These are phyloP conservation scores for Laburnicola sp. DNA, from an alignment of 2,329 filamentous ascomycete species.

Conservation along the genomic window DNA sequence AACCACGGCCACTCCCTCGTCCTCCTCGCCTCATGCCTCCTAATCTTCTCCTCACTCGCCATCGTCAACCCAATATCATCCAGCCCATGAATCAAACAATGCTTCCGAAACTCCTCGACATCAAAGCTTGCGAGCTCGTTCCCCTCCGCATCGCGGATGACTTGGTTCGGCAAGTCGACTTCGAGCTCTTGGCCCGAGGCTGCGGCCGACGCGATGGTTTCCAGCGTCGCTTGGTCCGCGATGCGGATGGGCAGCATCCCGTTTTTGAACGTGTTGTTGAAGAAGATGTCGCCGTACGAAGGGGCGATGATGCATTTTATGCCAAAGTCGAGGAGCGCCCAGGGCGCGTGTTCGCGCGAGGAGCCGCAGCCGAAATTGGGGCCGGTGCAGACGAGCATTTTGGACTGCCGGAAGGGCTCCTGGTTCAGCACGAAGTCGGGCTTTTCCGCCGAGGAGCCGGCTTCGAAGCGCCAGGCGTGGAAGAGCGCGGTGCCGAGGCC, in stretches of 20 bases:
- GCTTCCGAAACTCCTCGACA: slow-evolving; percentile 89
- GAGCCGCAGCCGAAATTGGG: slow-evolving; percentile 94
- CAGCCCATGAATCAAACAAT: slow-evolving; percentile 89
- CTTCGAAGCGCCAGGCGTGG: slow-evolving; percentile 72
- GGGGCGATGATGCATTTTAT: slow-evolving; percentile 93
- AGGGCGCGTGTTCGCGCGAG: slow-evolving; percentile 92
- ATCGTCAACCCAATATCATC: slow-evolving; percentile 96
- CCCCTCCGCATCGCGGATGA: slow-evolving; percentile 74
- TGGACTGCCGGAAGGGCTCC: slow-evolving; percentile 78
- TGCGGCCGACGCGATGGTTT: slow-evolving; percentile 75
- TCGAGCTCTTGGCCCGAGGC: slow-evolving; percentile 80
- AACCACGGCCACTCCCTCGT: slow-evolving; percentile 84
- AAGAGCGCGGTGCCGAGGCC: slow-evolving; percentile 89
- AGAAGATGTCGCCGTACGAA: slow-evolving; percentile 90
- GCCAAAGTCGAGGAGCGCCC: slow-evolving; percentile 95
- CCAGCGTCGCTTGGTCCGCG: slow-evolving; percentile 65
- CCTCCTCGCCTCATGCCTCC: slow-evolving; percentile 76
- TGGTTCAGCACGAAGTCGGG: slow-evolving; percentile 86
- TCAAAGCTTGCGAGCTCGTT: slow-evolving; percentile 77
- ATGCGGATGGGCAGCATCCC: slow-evolving; percentile 91
- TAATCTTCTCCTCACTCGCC: slow-evolving; percentile 88
- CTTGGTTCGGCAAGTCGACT: slow-evolving; percentile 82
- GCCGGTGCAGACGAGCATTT: slow-evolving; percentile 89
- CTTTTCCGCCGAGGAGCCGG: slow-evolving; percentile 71
- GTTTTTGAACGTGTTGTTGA: slow-evolving; percentile 99